These are phyloP conservation scores for Fusarium incarnatum DNA, from an alignment of 2,329 filamentous ascomycete genomes.

Conservation along the genomic window DNA sequence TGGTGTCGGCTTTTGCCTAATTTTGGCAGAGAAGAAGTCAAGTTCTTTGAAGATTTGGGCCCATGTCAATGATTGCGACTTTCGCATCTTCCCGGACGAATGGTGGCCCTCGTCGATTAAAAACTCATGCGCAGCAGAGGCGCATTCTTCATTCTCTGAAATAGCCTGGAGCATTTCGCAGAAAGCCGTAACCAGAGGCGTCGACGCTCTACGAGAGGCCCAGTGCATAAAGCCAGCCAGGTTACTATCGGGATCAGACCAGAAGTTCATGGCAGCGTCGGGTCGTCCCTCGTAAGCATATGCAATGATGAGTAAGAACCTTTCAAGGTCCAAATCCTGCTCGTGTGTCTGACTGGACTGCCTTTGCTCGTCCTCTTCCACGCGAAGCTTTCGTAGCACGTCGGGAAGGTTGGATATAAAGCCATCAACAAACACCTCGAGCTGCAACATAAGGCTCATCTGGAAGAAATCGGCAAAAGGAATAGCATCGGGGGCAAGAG, in stretches of 20 bases:
- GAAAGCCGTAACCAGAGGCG: constrained; percentile 94
- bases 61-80: constrained; percentile 90
- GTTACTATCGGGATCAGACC: constrained; percentile 92
- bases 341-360: constrained; percentile 73
- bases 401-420: constrained; percentile 97
- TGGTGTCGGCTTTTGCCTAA: constrained; percentile 75
- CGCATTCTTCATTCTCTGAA: constrained; percentile 83
- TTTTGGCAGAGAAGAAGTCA: constrained; percentile 82
- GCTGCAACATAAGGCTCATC: constrained; percentile 77
- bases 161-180: constrained; percentile 96
- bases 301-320: constrained; percentile 91
- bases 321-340: constrained; percentile 81
- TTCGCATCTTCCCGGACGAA: constrained; percentile 80
- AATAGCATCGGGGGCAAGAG: constrained; percentile 74
- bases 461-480: constrained; percentile 80
- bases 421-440: constrained; percentile 89
- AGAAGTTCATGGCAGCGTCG: constrained; percentile 88
- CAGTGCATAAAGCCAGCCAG: constrained; percentile 95
- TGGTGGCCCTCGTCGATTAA: constrained; percentile 85
- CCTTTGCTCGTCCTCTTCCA: constrained; percentile 90
- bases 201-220: constrained; percentile 95
- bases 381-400: constrained; percentile 84
- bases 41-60: constrained; percentile 92
- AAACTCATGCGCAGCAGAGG: constrained; percentile 87
- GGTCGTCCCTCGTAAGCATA: constrained; percentile 89